phyloP scores from a whole-genome alignment of 768 basidiomycete species.

The Hericium rajendrae region DNA sequence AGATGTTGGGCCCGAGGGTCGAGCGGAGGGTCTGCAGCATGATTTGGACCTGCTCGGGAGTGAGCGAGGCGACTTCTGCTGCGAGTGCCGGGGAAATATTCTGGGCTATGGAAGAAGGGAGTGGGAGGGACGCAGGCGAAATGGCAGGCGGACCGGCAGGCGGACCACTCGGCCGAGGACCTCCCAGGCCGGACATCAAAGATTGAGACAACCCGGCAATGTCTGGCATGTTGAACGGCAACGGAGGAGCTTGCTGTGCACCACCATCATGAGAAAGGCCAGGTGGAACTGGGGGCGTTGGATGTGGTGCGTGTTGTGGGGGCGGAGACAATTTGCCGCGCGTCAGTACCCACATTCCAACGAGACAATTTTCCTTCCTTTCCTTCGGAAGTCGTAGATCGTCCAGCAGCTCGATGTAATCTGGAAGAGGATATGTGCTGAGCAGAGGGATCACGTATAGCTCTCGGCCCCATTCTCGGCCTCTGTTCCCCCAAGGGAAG shows the following conservation, averaged over 20 bases:
- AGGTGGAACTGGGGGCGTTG: no score
- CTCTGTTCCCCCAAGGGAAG: conserved; percentile 75
- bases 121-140: conserved; percentile 17
- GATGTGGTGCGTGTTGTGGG: background rate
- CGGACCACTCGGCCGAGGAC: background rate
- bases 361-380: conserved; percentile 55
- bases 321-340: conserved; percentile 61
- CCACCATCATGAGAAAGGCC: no score
- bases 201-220: no score
- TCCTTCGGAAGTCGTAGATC: conserved; percentile 57
- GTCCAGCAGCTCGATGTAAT: conserved; percentile 79
- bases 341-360: conserved; percentile 79
- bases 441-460: conserved; percentile 77
- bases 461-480: conserved; percentile 74
- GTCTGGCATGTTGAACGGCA: no score
- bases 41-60: conserved; percentile 66
- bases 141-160: conserved; percentile 8
- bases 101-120: conserved; percentile 23
- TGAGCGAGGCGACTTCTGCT: conserved; percentile 63
- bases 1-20: conserved; percentile 17
- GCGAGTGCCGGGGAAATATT: conserved; percentile 46
- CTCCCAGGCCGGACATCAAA: no score
- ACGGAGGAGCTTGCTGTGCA: no score
- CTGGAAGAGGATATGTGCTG: conserved; percentile 60
- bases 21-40: conserved; percentile 51